These are phyloP conservation scores for Stemphylium beticola DNA, from an alignment of 2,329 filamentous ascomycete species.

Conservation along the genomic window DNA sequence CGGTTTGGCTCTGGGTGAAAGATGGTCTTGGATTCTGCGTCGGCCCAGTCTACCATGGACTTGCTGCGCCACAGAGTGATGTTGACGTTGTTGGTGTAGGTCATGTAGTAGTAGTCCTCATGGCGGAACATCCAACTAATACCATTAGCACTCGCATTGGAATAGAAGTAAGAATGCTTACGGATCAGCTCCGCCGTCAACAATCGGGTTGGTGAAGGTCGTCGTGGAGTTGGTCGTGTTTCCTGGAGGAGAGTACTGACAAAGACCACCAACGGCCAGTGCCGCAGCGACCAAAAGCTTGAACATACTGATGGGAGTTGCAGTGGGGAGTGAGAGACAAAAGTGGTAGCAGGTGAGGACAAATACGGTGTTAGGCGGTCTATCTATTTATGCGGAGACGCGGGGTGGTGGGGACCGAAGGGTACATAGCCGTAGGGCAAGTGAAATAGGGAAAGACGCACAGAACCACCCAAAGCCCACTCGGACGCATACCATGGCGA, in stretches of 20 bases:
- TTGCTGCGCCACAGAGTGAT: slow-evolving; percentile 53
- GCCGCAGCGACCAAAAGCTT: slow-evolving; percentile 23
- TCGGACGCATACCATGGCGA: neutral
- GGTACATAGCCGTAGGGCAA: neutral
- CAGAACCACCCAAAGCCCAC: neutral
- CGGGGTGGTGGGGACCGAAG: slow-evolving; percentile 10
- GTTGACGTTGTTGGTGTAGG: slow-evolving; percentile 53
- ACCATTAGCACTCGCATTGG: neutral
- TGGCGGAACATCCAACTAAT: slow-evolving; percentile 52
- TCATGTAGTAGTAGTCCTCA: slow-evolving; percentile 54
- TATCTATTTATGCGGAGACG: slow-evolving; percentile 9
- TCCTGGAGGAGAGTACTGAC: slow-evolving; percentile 23
- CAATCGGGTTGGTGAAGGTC: slow-evolving; percentile 56
- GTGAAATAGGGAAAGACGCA: slow-evolving; percentile 5
- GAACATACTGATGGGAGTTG: slow-evolving; percentile 21
- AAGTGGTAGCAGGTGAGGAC: neutral
- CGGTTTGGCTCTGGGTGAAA: slow-evolving; percentile 51
- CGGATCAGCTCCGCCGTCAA: slow-evolving; percentile 54
- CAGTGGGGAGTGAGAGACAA: neutral
- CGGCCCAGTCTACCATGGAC: slow-evolving; percentile 53
- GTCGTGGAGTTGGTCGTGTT: slow-evolving; percentile 21
- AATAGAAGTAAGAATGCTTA: slow-evolving; percentile 24
- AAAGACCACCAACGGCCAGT: slow-evolving; percentile 23
- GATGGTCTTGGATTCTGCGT: slow-evolving; percentile 52
- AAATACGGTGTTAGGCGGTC: neutral